phyloP scores from a whole-genome alignment of 441 rosid species.

The Daphne laureola region DNA sequence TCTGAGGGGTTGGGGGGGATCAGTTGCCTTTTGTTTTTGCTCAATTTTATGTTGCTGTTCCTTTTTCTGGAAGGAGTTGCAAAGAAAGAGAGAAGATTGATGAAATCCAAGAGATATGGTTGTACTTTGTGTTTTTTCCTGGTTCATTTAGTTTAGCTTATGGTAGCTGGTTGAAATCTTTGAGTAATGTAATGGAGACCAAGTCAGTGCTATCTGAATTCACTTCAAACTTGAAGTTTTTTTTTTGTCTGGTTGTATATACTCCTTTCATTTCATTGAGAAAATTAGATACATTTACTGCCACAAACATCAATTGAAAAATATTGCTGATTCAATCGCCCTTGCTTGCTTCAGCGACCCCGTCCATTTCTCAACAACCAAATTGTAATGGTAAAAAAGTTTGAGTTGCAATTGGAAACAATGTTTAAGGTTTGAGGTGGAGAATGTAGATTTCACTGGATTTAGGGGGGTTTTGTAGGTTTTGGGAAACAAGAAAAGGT shows the following conservation, averaged over 20 bases:
- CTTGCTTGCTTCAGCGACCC: too few species aligned
- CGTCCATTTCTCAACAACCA: too few species aligned
- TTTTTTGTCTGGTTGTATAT: too few species aligned
- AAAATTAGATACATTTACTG: neutral
- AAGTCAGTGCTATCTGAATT: neutral
- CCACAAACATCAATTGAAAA: neutral
- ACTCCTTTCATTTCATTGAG: neutral
- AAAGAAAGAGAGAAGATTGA: neutral
- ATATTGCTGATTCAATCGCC: neutral
- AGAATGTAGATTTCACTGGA: too few species aligned
- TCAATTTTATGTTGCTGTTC: neutral
- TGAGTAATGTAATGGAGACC: slow-evolving; percentile 25
- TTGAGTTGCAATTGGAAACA: too few species aligned
- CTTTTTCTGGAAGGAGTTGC: neutral
- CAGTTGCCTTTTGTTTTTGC: slow-evolving; percentile 5
- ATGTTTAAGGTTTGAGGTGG: too few species aligned
- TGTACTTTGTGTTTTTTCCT: neutral
- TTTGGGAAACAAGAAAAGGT: too few species aligned
- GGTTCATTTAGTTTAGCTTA: too few species aligned
- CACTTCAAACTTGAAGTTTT: too few species aligned
- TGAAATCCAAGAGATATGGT: too few species aligned
- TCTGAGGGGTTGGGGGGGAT: neutral
- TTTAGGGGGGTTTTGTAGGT: too few species aligned
- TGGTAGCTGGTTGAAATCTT: too few species aligned
- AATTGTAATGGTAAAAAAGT: neutral